Conservation (phyloP, 148 eudicot genomes). For the Dysphania ambrosioides region DNA sequence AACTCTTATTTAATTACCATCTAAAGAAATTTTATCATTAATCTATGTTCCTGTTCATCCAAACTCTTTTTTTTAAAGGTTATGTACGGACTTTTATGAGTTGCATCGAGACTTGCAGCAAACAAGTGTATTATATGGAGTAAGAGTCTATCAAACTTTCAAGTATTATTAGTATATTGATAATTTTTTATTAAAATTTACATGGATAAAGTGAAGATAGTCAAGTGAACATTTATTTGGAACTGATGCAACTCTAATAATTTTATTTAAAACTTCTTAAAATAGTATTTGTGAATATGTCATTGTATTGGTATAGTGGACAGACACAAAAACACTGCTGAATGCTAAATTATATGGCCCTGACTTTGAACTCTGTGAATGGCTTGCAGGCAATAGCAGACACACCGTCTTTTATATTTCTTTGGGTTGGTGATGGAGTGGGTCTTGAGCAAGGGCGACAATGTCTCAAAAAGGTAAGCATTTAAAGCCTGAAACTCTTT, state of each 20-base stretch:
- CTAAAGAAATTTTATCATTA: background rate
- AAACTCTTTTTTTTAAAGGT: too few species aligned
- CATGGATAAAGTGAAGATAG: background rate
- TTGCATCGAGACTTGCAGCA: background rate
- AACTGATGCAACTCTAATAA: background rate
- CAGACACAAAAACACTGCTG: background rate
- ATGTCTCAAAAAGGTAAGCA: conserved; percentile 84
- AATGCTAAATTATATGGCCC: background rate
- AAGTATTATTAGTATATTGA: background rate
- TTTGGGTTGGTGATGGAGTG: conserved; percentile 98
- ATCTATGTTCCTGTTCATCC: background rate
- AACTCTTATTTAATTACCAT: background rate
- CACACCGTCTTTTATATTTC: conserved; percentile 97
- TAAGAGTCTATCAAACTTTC: background rate
- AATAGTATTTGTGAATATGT: background rate
- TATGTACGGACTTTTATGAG: too few species aligned
- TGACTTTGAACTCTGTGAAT: conserved; percentile 6
- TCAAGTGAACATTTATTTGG: background rate
- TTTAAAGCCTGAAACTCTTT: too few species aligned
- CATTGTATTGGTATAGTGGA: too few species aligned
- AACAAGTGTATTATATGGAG: background rate
- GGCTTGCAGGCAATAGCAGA: conserved; percentile 83
- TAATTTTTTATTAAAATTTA: background rate
- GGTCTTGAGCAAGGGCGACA: conserved; percentile 98
- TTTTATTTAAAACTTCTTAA: background rate